These are phyloP conservation scores for Lichtheimia hyalospora DNA, from an alignment of 371 early-diverging fungal genomes.

Conservation along the genomic window DNA sequence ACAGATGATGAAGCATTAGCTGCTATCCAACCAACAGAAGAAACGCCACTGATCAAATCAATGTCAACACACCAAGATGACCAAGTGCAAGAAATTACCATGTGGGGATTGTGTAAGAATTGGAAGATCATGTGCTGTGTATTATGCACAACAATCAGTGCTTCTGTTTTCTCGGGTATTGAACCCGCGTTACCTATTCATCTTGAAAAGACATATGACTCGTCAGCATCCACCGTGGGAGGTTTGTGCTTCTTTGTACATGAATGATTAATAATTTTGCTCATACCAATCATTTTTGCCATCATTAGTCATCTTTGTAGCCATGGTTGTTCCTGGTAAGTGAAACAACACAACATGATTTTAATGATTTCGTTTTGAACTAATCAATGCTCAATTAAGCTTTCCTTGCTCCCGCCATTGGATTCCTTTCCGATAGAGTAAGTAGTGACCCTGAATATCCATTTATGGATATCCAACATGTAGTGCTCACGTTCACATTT, in stretches of 20 bases:
- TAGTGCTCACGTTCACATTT: neutral
- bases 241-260: constrained; percentile 10
- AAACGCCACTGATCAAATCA: constrained; percentile 6
- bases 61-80: neutral
- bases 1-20: constrained; percentile 1
- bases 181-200: constrained; percentile 68
- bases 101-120: constrained; percentile 50
- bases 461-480: neutral
- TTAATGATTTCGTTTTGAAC: neutral
- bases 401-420: constrained; percentile 59
- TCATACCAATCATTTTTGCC: neutral
- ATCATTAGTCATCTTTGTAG: constrained; percentile 49
- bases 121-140: constrained; percentile 57
- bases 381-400: constrained; percentile 13
- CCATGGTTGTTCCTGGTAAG: constrained; percentile 61
- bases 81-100: constrained; percentile 33
- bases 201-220: constrained; percentile 42
- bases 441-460: neutral
- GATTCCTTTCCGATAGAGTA: constrained; percentile 58
- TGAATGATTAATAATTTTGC: too few species aligned
- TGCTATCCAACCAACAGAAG: constrained; percentile 9
- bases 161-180: constrained; percentile 62
- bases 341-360: too few species aligned
- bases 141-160: constrained; percentile 53
- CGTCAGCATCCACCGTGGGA: constrained; percentile 55